Base-by-base conservation (phyloP, 768 basidiomycete genomes). In the Favolaschia claudopus region DNA sequence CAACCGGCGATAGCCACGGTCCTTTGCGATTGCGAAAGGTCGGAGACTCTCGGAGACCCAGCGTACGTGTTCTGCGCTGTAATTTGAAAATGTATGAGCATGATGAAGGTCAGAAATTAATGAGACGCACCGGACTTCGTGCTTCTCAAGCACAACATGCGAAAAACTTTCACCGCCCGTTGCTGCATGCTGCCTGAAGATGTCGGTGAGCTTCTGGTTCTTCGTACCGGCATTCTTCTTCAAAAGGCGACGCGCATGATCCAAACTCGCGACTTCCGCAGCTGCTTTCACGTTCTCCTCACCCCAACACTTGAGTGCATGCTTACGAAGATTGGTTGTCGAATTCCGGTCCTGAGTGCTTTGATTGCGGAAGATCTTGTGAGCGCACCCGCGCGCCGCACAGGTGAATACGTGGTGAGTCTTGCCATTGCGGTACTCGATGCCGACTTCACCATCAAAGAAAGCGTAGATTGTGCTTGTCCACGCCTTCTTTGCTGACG, bases 41-140 rank as follows among this genome's bases (percentile, higher is more conserved):
- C 59, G 43, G 29, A 63, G 50, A 27, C 51, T 67, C 49, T 67
- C 66, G 2, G 62, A 19, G 4, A 69, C 58, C 68, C 69, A 71
- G 19, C 59, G 33, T 0, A 74, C 70, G 24, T 70, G 58, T 43
- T 69, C 56, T 1, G 66, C 67, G 33, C 70, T 72, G 27, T 20
- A 39, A 22, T n/a, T 70, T 3, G 20, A 19, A 60, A 28, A 20
- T 32, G 22, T 5, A 12, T 6, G 22, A 6, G 42, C 10, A 17
- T 43, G 12, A 27, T 15, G 15, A 25, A 13, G 46, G 28, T n/a
- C 29, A 14, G 38, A 29, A 31, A 20, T 25, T 24, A 37, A 24
- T 17, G 15, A 27, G n/a, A 44, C 63, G 42, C 46, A 71, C 71
- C 59, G 57, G 17, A 61, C 63, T 54, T 74, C 60, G 0, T 51